Evolutionary conservation across 352 stramenopile species (phyloP).

Genomic region (Pythium folliculosum): DNA sequence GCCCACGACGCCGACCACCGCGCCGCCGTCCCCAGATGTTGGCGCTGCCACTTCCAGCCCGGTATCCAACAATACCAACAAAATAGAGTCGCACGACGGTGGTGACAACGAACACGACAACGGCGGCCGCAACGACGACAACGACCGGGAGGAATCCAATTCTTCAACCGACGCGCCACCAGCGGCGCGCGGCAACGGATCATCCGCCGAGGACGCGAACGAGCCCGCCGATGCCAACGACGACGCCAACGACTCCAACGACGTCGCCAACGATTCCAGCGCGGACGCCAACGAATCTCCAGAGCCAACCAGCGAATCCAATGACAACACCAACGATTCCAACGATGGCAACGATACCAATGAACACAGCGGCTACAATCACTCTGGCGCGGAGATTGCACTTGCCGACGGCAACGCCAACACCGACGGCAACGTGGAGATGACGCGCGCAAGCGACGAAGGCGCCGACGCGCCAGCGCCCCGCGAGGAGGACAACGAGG

Average conservation of each 20-base stretch:
- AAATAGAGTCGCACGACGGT: neutral
- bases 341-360: slow-evolving; percentile 5
- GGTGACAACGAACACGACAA: neutral
- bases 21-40: slow-evolving; percentile 14
- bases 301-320: neutral
- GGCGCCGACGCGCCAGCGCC: slow-evolving; percentile 3
- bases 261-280: neutral
- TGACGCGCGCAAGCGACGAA: neutral
- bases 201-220: neutral
- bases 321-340: neutral
- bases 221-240: neutral
- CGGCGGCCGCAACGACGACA: neutral
- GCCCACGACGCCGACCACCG: slow-evolving; percentile 1
- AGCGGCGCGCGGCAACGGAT: neutral
- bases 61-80: slow-evolving; percentile 13
- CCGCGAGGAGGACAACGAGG: neutral
- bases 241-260: neutral
- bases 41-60: neutral
- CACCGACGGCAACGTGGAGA: neutral
- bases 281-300: slow-evolving; percentile 3
- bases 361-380: slow-evolving; percentile 11
- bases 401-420: slow-evolving; percentile 9
- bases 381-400: slow-evolving; percentile 18
- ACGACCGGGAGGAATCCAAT: slow-evolving; percentile 5
- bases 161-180: neutral